Evolutionary conservation across 768 basidiomycete genomes (phyloP), one percentile per base, ranked within the genome.

Genomic region (Podaxis sp.): DNA sequence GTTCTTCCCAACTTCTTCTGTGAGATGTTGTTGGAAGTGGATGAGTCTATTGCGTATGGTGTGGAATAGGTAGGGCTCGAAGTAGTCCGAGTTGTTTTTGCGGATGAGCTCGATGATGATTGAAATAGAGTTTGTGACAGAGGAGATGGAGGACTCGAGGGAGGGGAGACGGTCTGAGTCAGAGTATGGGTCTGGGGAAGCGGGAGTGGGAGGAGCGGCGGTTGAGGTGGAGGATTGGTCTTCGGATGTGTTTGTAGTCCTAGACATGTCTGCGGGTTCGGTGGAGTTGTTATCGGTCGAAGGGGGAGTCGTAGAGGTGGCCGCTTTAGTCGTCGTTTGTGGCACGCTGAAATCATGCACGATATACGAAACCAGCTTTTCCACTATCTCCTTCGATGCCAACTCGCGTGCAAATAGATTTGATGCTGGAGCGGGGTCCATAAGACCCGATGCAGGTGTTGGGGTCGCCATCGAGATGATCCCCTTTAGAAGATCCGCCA

Each of bases 21-120:
- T 73, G 36, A 84, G 71, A 52, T 89, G 84, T 66, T 93, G 92
- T 68, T 93, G 93, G 4, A 94, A 82, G 53, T 87, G 86, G 64
- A 98, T 95, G 37, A 98, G 81, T 50, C 93, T 85, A 70, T 95
- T 95, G 52, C 95, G 87, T 46, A 97, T 76, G 1, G 92, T 94
- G 69, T 97, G 95, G 75, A 97, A 98, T 11, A 98, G 81, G 72
- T 95, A 96, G 4, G 95, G 96, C 74, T 99, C 97, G 69, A 97
- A 95, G 70, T 95, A 98, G 72, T 99, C 96, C 40, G 95, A 96
- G 72, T 98, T 98, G 73, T 98, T 98, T 71, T 98, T 95, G 55
- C 95, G 85, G 65, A 98, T 97, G 42, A 97, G 82, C 71, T 98
- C 96, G 64, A 95, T 90, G 62, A 98, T 79, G 67, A 98, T 87